Conservation (phyloP, 1,139 yeast genomes). For the Hemisphaericaspora xylofermentans region DNA sequence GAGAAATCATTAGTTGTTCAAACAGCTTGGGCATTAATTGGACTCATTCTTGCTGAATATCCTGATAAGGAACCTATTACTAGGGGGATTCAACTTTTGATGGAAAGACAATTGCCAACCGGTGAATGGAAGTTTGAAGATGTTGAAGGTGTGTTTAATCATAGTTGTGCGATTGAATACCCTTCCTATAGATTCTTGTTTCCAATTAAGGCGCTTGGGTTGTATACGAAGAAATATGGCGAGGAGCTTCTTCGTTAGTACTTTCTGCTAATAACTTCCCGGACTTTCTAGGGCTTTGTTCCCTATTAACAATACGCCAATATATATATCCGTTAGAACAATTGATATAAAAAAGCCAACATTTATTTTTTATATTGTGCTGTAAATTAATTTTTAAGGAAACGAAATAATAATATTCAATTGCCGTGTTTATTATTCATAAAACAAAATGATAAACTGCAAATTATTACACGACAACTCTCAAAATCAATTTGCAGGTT, state of each 20-base stretch:
- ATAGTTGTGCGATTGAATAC: conserved; percentile 87
- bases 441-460: no score
- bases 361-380: no score
- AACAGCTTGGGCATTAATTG: conserved; percentile 91
- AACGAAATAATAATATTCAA: no score
- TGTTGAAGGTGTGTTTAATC: conserved; percentile 95
- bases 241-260: conserved; percentile 12
- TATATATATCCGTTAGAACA: no score
- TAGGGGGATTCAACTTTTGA: conserved; percentile 62
- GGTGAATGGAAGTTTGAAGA: conserved; percentile 90
- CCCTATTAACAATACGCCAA: no score
- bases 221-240: conserved; percentile 50
- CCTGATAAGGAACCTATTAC: conserved; percentile 67
- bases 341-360: no score
- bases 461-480: no score
- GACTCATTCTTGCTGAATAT: conserved; percentile 74
- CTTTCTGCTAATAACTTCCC: neutral
- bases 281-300: no score
- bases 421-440: no score
- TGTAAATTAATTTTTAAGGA: no score
- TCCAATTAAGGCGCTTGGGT: conserved; percentile 89
- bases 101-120: conserved; percentile 63
- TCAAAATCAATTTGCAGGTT: no score
- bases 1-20: conserved; percentile 76
- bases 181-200: conserved; percentile 90